Percentiles rank a stretch among this genome's conserved stretches.
Conservation (phyloP, 352 stramenopile species). For the Pythium scleroteichum region DNA sequence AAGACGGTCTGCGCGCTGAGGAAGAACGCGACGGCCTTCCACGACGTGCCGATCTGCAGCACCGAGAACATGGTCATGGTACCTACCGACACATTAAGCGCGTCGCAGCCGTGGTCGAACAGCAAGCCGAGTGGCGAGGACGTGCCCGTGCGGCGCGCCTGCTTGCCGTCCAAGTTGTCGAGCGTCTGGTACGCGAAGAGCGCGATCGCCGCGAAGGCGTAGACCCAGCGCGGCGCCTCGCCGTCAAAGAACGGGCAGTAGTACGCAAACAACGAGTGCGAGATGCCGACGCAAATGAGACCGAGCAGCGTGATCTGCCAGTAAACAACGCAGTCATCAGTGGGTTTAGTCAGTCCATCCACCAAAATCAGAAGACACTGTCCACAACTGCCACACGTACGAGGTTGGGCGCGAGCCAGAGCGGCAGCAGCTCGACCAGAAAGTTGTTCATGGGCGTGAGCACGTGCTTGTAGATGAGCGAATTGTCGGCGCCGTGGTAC, state of each 20-base stretch:
- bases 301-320: slow-evolving; percentile 74
- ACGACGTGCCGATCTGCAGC: slow-evolving; percentile 74
- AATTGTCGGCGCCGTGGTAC: slow-evolving; percentile 86
- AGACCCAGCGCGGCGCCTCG: slow-evolving; percentile 70
- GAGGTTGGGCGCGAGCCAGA: slow-evolving; percentile 84
- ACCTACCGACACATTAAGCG: slow-evolving; percentile 80
- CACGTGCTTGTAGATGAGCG: slow-evolving; percentile 86
- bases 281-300: slow-evolving; percentile 59
- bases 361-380: no score
- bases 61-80: slow-evolving; percentile 82
- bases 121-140: slow-evolving; percentile 81
- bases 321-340: background rate
- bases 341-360: background rate
- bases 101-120: slow-evolving; percentile 86
- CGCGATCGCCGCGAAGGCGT: slow-evolving; percentile 52
- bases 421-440: slow-evolving; percentile 67
- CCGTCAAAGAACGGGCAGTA: slow-evolving; percentile 76
- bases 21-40: slow-evolving; percentile 74
- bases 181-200: slow-evolving; percentile 82
- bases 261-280: slow-evolving; percentile 65
- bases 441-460: slow-evolving; percentile 88
- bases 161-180: slow-evolving; percentile 87
- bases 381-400: no score
- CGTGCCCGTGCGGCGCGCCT: slow-evolving; percentile 74
- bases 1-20: slow-evolving; percentile 82